phyloP scores from a whole-genome alignment of 306 rosid species.

The Trifolium dubium region DNA sequence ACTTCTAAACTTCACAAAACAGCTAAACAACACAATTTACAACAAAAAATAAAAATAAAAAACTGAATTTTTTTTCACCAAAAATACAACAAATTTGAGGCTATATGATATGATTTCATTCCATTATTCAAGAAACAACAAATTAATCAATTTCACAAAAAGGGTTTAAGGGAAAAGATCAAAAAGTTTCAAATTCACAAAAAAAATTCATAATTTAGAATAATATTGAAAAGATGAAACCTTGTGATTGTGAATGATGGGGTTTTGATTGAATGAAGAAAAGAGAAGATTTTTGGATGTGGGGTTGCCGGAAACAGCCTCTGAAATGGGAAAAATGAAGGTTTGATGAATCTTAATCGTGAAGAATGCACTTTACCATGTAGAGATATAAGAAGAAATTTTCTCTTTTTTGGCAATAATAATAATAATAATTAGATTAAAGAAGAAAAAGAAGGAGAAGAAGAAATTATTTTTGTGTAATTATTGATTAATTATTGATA shows the following conservation, averaged over 20 bases:
- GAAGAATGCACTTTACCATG: no score
- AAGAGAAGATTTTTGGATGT: neutral
- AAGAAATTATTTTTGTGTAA: neutral
- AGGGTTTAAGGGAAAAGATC: neutral
- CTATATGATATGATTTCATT: neutral
- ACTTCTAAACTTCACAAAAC: neutral
- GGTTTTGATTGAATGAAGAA: neutral
- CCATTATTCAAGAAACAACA: neutral
- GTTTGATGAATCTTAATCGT: neutral
- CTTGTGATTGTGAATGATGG: slow-evolving; percentile 6
- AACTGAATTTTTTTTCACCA: neutral
- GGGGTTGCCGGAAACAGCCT: neutral
- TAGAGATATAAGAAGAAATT: no score
- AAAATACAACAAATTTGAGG: neutral
- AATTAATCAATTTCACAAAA: neutral
- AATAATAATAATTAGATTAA: no score
- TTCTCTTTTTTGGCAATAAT: no score
- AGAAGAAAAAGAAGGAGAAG: no score
- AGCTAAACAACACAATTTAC: neutral
- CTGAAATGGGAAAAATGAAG: neutral
- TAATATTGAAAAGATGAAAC: neutral
- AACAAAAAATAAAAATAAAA: neutral
- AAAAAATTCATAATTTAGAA: neutral
- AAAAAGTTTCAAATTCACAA: slow-evolving; percentile 24
- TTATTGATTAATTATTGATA: neutral